Evolutionary conservation across 768 basidiomycete genomes (phyloP).

Genomic region (Mycena vitilis): DNA sequence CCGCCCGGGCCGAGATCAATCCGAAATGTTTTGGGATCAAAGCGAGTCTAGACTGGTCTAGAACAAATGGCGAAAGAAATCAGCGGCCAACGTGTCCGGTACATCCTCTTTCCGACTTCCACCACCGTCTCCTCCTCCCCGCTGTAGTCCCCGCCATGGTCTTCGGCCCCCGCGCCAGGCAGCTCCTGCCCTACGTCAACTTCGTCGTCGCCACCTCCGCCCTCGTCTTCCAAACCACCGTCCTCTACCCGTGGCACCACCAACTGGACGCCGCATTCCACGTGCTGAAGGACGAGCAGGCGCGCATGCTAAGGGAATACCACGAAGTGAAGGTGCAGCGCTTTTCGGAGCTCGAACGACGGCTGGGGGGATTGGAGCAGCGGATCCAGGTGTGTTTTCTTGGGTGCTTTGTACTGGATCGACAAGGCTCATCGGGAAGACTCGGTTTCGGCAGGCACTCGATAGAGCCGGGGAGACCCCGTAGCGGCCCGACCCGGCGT

Average conservation of each 20-base stretch:
- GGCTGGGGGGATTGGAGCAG: constrained; percentile 12
- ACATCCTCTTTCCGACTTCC: constrained; percentile 1
- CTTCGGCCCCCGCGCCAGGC: constrained; percentile 35
- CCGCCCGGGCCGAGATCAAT: too few species aligned
- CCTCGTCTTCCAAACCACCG: constrained; percentile 40
- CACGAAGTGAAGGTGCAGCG: constrained; percentile 37
- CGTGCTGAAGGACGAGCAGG: constrained; percentile 22
- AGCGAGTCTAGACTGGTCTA: too few species aligned
- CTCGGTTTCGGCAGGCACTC: too few species aligned
- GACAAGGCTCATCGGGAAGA: too few species aligned
- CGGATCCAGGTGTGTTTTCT: constrained; percentile 15
- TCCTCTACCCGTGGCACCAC: constrained; percentile 42
- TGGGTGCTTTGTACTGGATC: background rate
- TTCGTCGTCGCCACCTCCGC: constrained; percentile 37
- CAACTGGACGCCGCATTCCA: constrained; percentile 39
- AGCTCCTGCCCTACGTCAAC: constrained; percentile 39
- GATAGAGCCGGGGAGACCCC: too few species aligned
- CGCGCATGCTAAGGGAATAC: constrained; percentile 33
- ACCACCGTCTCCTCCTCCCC: background rate
- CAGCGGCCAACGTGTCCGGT: too few species aligned
- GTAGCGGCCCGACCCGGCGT: too few species aligned
- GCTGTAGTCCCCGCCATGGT: constrained; percentile 27
- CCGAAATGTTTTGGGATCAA: too few species aligned
- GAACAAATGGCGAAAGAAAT: too few species aligned
- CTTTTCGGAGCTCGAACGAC: constrained; percentile 28